Evolutionary conservation across 176 grass and related monocot species (phyloP).

Genomic region (Metroxylon sagu): DNA sequence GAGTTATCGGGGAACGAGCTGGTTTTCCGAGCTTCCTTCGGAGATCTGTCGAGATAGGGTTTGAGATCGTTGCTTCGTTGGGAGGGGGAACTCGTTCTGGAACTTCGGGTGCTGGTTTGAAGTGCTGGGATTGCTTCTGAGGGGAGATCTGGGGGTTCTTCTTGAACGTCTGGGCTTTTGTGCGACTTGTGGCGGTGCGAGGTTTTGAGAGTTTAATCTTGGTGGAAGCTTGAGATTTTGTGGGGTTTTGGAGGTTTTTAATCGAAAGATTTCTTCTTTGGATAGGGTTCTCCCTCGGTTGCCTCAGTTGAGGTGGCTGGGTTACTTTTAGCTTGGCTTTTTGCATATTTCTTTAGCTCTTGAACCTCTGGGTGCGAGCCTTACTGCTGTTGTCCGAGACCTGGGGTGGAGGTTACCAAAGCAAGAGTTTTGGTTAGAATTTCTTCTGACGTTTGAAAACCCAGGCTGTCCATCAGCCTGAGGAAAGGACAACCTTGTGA

Average conservation of each 20-base stretch:
- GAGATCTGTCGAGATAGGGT: conserved; percentile 7
- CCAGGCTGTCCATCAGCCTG: too few species aligned
- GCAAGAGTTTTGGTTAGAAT: not conserved
- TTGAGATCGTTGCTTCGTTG: not conserved
- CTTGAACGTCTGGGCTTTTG: not conserved
- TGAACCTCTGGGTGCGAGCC: too few species aligned
- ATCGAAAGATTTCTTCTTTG: not conserved
- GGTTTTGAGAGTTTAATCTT: not conserved
- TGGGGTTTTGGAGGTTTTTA: not conserved
- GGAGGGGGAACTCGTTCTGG: not conserved
- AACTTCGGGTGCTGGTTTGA: not conserved
- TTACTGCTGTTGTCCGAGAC: not conserved
- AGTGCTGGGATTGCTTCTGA: not conserved
- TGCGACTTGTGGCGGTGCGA: not conserved
- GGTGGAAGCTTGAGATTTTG: not conserved
- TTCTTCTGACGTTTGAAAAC: not conserved
- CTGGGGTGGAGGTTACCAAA: not conserved
- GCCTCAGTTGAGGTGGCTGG: not conserved
- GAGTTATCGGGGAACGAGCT: not conserved
- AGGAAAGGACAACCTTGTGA: too few species aligned
- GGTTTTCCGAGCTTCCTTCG: not conserved
- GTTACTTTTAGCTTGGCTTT: not conserved
- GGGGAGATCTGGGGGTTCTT: conserved; percentile 7
- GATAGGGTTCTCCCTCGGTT: not conserved
- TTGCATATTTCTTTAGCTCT: too few species aligned